phyloP scores from a whole-genome alignment of 371 early-diverging fungal species.

The Mucor saturninus region DNA sequence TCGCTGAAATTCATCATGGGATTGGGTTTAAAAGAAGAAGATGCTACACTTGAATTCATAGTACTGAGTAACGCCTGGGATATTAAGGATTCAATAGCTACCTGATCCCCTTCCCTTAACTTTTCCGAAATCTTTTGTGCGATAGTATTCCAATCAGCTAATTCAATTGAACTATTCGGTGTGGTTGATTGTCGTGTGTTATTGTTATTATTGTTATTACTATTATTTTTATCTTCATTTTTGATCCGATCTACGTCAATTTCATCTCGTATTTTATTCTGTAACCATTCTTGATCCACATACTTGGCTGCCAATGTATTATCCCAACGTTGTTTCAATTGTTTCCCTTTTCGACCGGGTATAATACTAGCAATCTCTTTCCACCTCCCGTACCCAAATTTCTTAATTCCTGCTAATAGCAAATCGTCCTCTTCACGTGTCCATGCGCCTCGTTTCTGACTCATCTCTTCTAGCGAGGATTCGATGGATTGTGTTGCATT shows the following conservation, averaged over 20 bases:
- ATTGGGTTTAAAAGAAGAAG: background rate
- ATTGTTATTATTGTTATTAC: background rate
- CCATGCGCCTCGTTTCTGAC: slow-evolving; percentile 46
- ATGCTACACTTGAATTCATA: background rate
- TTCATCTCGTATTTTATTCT: slow-evolving; percentile 37
- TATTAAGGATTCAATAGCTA: slow-evolving; percentile 42
- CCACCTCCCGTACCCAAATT: slow-evolving; percentile 50
- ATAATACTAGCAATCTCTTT: slow-evolving; percentile 49
- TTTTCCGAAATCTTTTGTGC: slow-evolving; percentile 50
- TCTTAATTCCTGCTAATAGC: slow-evolving; percentile 45
- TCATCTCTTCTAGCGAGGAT: slow-evolving; percentile 16
- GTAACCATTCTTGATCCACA: slow-evolving; percentile 48
- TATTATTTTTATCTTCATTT: background rate
- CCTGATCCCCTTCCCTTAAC: slow-evolving; percentile 43
- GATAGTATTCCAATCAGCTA: slow-evolving; percentile 36
- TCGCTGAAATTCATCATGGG: slow-evolving; percentile 40
- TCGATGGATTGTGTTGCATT: background rate
- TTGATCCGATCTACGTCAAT: slow-evolving; percentile 4
- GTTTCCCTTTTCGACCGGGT: slow-evolving; percentile 50
- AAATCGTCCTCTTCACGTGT: slow-evolving; percentile 53
- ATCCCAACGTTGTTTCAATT: slow-evolving; percentile 54
- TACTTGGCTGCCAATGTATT: slow-evolving; percentile 48
- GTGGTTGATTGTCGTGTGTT: background rate
- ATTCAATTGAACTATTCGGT: slow-evolving; percentile 15
- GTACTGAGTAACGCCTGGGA: slow-evolving; percentile 42